Base-by-base conservation (phyloP, 495 filamentous ascomycete genomes). In the Aspergillus homomorphus region DNA sequence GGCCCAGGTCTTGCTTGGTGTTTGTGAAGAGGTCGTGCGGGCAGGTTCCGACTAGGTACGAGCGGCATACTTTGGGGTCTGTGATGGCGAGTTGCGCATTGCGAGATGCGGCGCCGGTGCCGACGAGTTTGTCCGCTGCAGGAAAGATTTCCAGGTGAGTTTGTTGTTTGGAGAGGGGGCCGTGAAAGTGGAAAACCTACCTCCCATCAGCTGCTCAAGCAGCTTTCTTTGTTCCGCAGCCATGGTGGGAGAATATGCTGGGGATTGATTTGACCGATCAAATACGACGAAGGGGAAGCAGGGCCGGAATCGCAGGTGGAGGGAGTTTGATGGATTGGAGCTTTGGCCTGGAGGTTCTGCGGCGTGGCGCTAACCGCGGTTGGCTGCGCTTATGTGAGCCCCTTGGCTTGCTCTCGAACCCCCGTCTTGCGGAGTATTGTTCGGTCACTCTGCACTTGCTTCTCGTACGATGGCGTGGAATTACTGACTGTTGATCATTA, bases 11-110 rank as follows among this genome's bases (percentile, higher is more conserved):
- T 82, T 96, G 91, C 76, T 96, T 98, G 43, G 94, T 99, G 77
- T 99, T 99, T 60, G 92, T 98, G 84, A 99, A 99, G 69, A 98
- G 92, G 77, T 99, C 94, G 78, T 97, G 93, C 5, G 94, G 94
- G 71, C 94, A 99, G 43, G 89, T 96, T 62, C 94, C 94, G 60
- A 84, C 91, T 52, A 99, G 83, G 75, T 92, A 97, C 56, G 91
- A 96, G 53, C 91, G 90, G 78, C 94, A 99, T 62, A 96, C 89
- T 76, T 96, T 96, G 33, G 88, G 80, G 74, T 99, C 95, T 48
- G 89, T 94, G 62, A 98, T 87, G 46, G 89, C 85, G 67, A 96
- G 83, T 73, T 94, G 87, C 10, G 89, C 78, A 50, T 86, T 80
- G 74, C 87, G 86, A 46, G 87, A 86, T 28, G 86, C 79, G 53